Percentiles rank a stretch among this genome's conserved stretches.
These are phyloP conservation scores for Tylopilus orsonianus DNA, from an alignment of 1,284 basidiomycete genomes.

Conservation along the genomic window DNA sequence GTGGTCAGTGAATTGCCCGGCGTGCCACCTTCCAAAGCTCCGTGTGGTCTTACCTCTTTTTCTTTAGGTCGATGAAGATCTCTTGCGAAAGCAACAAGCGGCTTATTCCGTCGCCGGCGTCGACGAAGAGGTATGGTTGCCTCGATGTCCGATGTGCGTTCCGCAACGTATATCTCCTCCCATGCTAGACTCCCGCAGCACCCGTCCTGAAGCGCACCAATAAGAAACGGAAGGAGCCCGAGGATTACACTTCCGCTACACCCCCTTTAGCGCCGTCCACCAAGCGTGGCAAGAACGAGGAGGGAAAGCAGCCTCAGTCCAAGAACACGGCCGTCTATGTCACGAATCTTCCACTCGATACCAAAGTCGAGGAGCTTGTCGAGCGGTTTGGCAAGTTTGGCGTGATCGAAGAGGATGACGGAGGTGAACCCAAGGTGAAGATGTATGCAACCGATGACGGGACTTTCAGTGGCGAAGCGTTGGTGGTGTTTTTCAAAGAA, in stretches of 20 bases:
- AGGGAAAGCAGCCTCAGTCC: constrained; percentile 52
- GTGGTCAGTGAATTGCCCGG: constrained; percentile 54
- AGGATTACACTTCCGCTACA: constrained; percentile 70
- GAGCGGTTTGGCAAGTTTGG: constrained; percentile 89
- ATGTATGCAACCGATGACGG: constrained; percentile 90
- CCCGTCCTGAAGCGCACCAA: constrained; percentile 76
- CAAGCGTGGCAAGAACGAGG: constrained; percentile 64
- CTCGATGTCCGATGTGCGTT: constrained; percentile 22
- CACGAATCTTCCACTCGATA: constrained; percentile 78
- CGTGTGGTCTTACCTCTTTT: constrained; percentile 2
- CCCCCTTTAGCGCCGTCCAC: constrained; percentile 49
- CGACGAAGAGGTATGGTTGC: constrained; percentile 77
- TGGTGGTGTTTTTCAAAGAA: constrained; percentile 97
- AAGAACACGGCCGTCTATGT: constrained; percentile 95
- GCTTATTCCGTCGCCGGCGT: constrained; percentile 89
- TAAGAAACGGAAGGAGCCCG: constrained; percentile 80
- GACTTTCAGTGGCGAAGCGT: constrained; percentile 91
- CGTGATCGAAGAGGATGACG: constrained; percentile 88
- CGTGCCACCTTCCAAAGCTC: constrained; percentile 4
- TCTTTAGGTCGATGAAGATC: constrained; percentile 74
- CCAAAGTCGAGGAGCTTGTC: constrained; percentile 74
- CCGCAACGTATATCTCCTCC: constrained; percentile 23
- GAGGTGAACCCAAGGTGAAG: constrained; percentile 88
- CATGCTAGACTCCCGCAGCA: constrained; percentile 73
- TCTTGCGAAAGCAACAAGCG: constrained; percentile 84